A percentile compares a stretch with the other conserved stretches of the same genome.
Evolutionary conservation across 2,329 filamentous ascomycete genomes (phyloP).

Genomic region (Colletotrichum sp.): DNA sequence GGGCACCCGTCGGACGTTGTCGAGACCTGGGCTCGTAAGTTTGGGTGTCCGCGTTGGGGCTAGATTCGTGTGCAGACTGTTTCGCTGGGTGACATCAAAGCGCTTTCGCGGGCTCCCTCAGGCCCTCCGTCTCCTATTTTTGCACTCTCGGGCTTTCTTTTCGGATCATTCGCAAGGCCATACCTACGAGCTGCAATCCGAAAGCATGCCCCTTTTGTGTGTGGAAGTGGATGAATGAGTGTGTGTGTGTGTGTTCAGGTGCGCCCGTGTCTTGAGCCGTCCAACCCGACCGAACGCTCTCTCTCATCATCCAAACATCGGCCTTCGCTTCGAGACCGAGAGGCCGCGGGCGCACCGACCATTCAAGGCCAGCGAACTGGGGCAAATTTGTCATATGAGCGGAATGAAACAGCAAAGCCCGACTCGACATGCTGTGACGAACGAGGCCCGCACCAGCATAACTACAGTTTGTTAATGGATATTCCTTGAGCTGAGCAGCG

Average conservation of each 20-base stretch:
- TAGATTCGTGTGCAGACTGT: slow-evolving; percentile 1
- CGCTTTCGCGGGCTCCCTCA: background rate
- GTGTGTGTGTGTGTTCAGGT: background rate
- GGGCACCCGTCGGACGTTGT: background rate
- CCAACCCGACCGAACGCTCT: background rate
- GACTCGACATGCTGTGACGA: background rate
- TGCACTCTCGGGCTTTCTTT: background rate
- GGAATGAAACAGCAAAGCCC: slow-evolving; percentile 14
- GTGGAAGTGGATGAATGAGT: background rate
- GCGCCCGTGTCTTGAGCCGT: background rate
- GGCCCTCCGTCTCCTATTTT: background rate
- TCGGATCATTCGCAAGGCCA: background rate
- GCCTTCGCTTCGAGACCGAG: background rate
- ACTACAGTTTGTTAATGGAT: background rate
- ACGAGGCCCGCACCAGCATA: background rate
- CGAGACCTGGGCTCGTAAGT: background rate
- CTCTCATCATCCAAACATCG: slow-evolving; percentile 7
- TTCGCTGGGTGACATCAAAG: slow-evolving; percentile 18
- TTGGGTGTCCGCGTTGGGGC: background rate
- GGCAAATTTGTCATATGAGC: background rate
- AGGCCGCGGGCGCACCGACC: slow-evolving; percentile 1
- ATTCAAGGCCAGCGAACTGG: background rate
- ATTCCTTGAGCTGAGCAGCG: background rate
- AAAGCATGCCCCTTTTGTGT: background rate
- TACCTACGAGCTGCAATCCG: background rate